phyloP scores from a whole-genome alignment of 2,329 filamentous ascomycete genomes.

The Colletotrichum tofieldiae region DNA sequence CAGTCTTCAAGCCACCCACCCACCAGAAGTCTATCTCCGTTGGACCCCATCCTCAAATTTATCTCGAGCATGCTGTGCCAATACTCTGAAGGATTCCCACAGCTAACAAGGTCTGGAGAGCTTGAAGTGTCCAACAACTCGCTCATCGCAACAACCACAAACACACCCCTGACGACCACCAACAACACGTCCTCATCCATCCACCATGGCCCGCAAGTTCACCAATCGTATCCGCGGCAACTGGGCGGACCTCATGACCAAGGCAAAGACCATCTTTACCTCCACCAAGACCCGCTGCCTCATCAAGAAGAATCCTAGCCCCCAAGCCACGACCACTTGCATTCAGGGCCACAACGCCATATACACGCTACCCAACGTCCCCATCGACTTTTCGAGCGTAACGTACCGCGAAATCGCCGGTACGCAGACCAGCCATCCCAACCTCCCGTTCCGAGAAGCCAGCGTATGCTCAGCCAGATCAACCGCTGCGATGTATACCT shows the following conservation, averaged over 20 bases:
- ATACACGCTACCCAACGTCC: background rate
- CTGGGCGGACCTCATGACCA: background rate
- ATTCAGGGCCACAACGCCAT: background rate
- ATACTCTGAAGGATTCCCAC: background rate
- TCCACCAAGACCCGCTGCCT: background rate
- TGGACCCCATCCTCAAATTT: background rate
- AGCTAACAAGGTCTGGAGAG: background rate
- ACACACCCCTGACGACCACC: background rate
- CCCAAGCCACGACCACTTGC: background rate
- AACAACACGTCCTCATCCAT: background rate
- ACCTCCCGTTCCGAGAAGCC: background rate
- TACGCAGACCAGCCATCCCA: background rate
- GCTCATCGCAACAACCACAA: background rate
- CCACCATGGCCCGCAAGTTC: background rate
- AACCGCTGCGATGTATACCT: background rate
- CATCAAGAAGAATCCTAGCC: background rate
- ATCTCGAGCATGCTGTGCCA: background rate
- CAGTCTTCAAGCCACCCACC: background rate
- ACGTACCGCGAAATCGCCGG: background rate
- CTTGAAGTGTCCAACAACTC: background rate
- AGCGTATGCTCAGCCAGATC: slow-evolving; percentile 1
- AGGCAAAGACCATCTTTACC: background rate
- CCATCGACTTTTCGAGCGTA: background rate
- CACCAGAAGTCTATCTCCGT: background rate
- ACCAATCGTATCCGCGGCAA: background rate